phyloP scores from a whole-genome alignment of 352 stramenopile species.

The Phytophthora ramorum region DNA sequence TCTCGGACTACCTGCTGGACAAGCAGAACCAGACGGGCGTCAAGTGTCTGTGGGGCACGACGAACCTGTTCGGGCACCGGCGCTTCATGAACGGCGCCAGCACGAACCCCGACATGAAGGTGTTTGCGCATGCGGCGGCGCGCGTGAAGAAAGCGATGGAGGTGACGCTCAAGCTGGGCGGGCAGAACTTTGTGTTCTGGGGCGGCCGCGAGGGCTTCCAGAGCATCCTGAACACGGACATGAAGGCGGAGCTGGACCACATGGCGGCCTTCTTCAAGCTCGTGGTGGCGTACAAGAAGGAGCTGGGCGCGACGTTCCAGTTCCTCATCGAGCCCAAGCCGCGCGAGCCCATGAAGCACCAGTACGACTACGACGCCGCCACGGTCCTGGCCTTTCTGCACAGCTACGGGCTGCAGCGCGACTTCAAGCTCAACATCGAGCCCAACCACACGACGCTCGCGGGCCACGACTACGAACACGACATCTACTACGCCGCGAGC shows the following conservation, averaged over 20 bases:
- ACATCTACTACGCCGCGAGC: conserved; percentile 78
- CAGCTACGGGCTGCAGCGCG: conserved; percentile 70
- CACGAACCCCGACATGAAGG: conserved; percentile 87
- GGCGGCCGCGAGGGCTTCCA: conserved; percentile 85
- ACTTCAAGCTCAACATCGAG: conserved; percentile 92
- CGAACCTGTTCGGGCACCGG: conserved; percentile 81
- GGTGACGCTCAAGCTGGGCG: conserved; percentile 82
- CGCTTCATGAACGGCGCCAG: conserved; percentile 87
- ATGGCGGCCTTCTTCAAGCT: conserved; percentile 86
- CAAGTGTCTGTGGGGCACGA: conserved; percentile 83
- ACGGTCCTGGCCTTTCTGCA: conserved; percentile 88
- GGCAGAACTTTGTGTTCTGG: conserved; percentile 90
- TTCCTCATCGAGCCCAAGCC: conserved; percentile 90
- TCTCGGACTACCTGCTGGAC: conserved; percentile 54
- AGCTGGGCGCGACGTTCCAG: conserved; percentile 75
- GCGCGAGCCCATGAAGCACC: conserved; percentile 87
- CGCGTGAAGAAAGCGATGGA: conserved; percentile 91
- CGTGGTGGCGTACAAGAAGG: conserved; percentile 80
- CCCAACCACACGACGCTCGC: conserved; percentile 90
- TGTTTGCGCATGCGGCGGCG: conserved; percentile 76
- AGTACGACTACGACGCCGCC: conserved; percentile 91
- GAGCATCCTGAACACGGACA: conserved; percentile 80
- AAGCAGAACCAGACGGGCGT: conserved; percentile 80
- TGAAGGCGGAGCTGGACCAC: conserved; percentile 82
- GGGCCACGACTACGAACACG: conserved; percentile 86